Percentiles rank a stretch among this genome's conserved stretches.
phyloP scores from a whole-genome alignment of 2,329 filamentous ascomycete species.

The Ophiostoma novo-ulmi region DNA sequence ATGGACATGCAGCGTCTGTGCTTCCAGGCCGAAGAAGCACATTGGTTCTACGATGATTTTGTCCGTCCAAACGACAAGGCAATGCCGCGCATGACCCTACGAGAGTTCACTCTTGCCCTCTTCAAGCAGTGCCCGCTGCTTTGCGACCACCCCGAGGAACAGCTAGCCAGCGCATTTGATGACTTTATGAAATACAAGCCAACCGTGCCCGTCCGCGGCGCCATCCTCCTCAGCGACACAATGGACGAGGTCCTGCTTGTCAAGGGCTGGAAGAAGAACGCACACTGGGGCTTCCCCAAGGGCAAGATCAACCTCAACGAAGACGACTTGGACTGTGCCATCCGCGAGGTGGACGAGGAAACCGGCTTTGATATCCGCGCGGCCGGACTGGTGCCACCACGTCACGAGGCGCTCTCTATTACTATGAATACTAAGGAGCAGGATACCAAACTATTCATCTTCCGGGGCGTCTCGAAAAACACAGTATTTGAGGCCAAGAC shows the following conservation, averaged over 20 bases:
- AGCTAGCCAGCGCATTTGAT: constrained; percentile 78
- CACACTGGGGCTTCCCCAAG: constrained; percentile 92
- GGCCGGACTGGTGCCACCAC: constrained; percentile 69
- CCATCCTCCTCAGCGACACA: constrained; percentile 84
- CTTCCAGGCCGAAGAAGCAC: constrained; percentile 97
- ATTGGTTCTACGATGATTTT: constrained; percentile 99
- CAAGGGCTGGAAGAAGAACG: constrained; percentile 95
- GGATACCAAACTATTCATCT: constrained; percentile 83
- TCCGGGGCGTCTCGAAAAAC: constrained; percentile 80
- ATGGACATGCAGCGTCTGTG: constrained; percentile 88
- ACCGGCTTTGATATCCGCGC: constrained; percentile 79
- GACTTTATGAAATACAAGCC: constrained; percentile 94
- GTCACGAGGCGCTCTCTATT: constrained; percentile 50
- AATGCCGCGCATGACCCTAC: constrained; percentile 78
- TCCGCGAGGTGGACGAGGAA: constrained; percentile 93
- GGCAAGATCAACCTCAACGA: constrained; percentile 99
- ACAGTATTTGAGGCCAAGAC: constrained; percentile 85
- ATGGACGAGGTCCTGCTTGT: constrained; percentile 94
- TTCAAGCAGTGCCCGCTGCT: constrained; percentile 92
- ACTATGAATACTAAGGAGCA: constrained; percentile 42
- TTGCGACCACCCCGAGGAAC: constrained; percentile 69
- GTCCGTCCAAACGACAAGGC: constrained; percentile 82
- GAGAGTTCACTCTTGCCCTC: constrained; percentile 81
- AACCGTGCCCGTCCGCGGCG: constrained; percentile 85
- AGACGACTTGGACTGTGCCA: constrained; percentile 84